These are phyloP conservation scores for Helminthosporium solani DNA, from an alignment of 2,329 filamentous ascomycete species.

Conservation along the genomic window DNA sequence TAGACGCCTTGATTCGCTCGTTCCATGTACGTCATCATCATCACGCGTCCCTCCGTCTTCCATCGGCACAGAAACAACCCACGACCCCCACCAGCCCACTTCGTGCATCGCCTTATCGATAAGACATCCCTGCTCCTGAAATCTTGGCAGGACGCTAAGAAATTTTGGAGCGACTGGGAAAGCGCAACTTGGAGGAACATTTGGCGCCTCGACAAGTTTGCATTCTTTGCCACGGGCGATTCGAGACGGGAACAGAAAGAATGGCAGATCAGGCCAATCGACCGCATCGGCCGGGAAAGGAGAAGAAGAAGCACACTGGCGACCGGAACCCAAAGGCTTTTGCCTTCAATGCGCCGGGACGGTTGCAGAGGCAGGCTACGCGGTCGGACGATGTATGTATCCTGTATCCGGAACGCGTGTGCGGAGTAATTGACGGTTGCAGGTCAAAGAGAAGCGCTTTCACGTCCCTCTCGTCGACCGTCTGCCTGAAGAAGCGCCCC, in stretches of 20 bases:
- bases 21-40: constrained; percentile 13
- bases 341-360: constrained; percentile 77
- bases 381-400: constrained; percentile 66
- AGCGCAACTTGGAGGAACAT: not conserved
- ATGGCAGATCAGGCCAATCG: constrained; percentile 73
- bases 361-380: constrained; percentile 71
- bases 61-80: not conserved
- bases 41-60: constrained; percentile 5
- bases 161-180: constrained; percentile 22
- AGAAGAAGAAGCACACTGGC: constrained; percentile 75
- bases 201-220: constrained; percentile 1
- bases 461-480: constrained; percentile 97
- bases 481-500: constrained; percentile 90
- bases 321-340: constrained; percentile 89
- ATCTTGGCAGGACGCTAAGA: constrained; percentile 35
- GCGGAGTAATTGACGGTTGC: constrained; percentile 12
- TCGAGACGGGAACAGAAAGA: not conserved
- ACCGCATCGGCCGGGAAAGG: constrained; percentile 82
- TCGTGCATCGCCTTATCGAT: constrained; percentile 33
- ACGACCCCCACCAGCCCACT: constrained; percentile 12
- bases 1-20: constrained; percentile 1
- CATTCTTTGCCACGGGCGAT: not conserved
- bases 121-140: constrained; percentile 27
- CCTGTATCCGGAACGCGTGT: not conserved
- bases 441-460: constrained; percentile 93